Evolutionary conservation across 2,329 filamentous ascomycete species (phyloP), one percentile per base, ranked within the genome.

Genomic region (Fusarium sp.): DNA sequence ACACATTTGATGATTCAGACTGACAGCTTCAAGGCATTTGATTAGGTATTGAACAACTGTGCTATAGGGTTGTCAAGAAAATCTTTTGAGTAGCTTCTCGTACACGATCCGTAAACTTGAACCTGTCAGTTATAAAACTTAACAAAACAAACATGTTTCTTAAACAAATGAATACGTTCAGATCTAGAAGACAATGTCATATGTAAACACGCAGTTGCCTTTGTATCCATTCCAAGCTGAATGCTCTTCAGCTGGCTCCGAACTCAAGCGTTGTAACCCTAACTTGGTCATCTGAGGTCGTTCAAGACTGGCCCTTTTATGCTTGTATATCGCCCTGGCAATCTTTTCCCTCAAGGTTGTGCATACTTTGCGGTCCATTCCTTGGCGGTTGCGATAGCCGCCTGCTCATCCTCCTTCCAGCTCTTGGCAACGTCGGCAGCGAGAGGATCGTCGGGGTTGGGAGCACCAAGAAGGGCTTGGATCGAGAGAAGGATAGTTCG

Each of bases 401-500:
- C 92, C 64, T 88, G 88, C 78, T 98, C 92, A 72, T 99, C 89
- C 72, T 98, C 93, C 81, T 98, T 97, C 95, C 95, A 99, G 73
- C 90, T 89, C 81, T 98, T 96, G 32, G 95, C 95, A 37, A 99
- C 95, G 66, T 99, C 94, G 73, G 97, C 96, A 45, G 95, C 96
- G 37, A 99, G 86, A n/a, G 95, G 96, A 73, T 99, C 95, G 72
- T 99, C 95, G 27, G 96, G 95, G 78, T 99, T 99, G 13, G 95
- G 95, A 6, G 95, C 94, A 39, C 95, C 95, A 13, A 99, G 88
- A 21, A 99, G 85, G 46, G 95, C 95, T 78, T 99, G 96, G 75
- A 99, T 99, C 9, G 94, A 98, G 50, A 99, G 88, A n/a, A 99
- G 87, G 67, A 99, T 99, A 7, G 95, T 99, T 64, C 95, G 89